Percentiles rank a stretch among this genome's conserved stretches.
Evolutionary conservation across 2,329 filamentous ascomycete genomes (phyloP).

Genomic region (Pseudofabraea citricarpa): DNA sequence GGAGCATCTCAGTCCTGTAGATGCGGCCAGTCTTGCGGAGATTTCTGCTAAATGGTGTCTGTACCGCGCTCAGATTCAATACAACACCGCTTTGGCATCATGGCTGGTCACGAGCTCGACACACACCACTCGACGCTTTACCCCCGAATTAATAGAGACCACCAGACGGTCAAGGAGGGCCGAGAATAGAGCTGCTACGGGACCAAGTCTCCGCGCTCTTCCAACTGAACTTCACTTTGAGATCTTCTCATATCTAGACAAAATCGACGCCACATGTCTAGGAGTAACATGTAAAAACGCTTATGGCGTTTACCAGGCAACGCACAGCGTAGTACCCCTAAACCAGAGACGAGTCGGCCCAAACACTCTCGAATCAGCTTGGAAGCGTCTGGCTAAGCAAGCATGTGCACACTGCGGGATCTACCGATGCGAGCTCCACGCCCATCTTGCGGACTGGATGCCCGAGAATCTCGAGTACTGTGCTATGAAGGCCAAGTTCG

Average conservation of each 20-base stretch:
- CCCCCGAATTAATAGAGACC: background rate
- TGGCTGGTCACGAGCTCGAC: constrained; percentile 8
- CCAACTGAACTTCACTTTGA: constrained; percentile 56
- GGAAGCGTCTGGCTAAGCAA: constrained; percentile 56
- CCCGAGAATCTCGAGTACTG: constrained; percentile 54
- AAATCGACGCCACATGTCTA: constrained; percentile 59
- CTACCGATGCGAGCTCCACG: constrained; percentile 57
- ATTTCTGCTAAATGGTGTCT: constrained; percentile 2
- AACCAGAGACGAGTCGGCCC: constrained; percentile 53
- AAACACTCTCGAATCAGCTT: constrained; percentile 60
- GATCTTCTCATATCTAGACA: constrained; percentile 58
- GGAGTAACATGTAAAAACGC: constrained; percentile 53
- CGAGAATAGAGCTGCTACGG: background rate
- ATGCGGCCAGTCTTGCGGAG: background rate
- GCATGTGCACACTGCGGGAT: constrained; percentile 60
- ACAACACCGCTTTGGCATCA: background rate
- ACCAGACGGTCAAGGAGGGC: background rate
- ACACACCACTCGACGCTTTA: background rate
- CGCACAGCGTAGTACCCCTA: constrained; percentile 51
- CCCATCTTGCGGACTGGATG: constrained; percentile 58
- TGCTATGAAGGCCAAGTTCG: constrained; percentile 53
- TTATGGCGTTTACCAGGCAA: constrained; percentile 52
- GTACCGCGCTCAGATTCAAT: background rate
- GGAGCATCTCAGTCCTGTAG: background rate
- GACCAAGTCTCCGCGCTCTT: constrained; percentile 39